Percentiles rank a stretch among this genome's conserved stretches.
Conservation (phyloP, 345 rosid species). For the Camelina laxa region DNA sequence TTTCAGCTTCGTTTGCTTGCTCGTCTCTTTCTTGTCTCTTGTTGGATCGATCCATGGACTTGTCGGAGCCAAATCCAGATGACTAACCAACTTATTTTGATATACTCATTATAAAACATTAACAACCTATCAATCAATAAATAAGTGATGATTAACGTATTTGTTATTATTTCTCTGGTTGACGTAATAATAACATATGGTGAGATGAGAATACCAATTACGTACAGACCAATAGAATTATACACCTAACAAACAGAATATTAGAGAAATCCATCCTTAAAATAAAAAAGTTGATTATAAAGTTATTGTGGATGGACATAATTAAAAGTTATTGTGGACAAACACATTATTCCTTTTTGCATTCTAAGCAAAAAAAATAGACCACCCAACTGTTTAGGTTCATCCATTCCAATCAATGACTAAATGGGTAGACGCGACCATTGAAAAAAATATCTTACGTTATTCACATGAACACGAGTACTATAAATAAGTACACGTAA, state of each 20-base stretch:
- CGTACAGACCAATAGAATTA: neutral
- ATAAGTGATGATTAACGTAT: no score
- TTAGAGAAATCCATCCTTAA: neutral
- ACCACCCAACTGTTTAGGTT: neutral
- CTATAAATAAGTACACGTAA: neutral
- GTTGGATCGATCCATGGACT: conserved; percentile 70
- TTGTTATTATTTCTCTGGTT: neutral
- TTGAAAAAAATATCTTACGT: neutral
- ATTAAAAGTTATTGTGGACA: conserved; percentile 6
- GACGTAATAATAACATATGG: neutral
- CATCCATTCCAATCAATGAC: conserved; percentile 6
- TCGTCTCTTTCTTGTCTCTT: conserved; percentile 50
- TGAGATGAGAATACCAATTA: neutral
- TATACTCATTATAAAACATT: no score
- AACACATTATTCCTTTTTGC: neutral
- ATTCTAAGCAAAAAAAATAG: neutral
- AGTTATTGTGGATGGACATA: conserved; percentile 5
- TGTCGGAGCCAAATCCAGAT: conserved; percentile 53
- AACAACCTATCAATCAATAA: no score
- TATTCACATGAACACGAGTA: conserved; percentile 26
- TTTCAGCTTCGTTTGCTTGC: conserved; percentile 53
- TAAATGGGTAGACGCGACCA: conserved; percentile 27
- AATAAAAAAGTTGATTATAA: conserved; percentile 5
- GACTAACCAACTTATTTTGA: no score
- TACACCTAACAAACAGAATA: neutral